Evolutionary conservation across 352 stramenopile genomes (phyloP), one percentile per base, ranked within the genome.

Genomic region (Thraustochytrium striatum): DNA sequence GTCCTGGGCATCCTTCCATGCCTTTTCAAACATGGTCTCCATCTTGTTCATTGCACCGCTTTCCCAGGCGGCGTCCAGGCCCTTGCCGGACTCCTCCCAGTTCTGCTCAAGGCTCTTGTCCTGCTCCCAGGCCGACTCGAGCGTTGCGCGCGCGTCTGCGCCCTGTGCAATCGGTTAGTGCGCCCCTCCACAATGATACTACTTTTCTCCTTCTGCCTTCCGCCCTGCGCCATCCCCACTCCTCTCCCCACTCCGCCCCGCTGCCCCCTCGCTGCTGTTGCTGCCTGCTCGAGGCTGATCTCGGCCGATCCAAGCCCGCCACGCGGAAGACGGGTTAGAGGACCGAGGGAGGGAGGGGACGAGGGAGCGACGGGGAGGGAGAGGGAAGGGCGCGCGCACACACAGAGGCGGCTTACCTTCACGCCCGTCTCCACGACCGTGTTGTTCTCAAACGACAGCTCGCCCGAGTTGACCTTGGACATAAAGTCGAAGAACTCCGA

Each of bases 401-500:
- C n/a, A n/a, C n/a, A n/a, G n/a, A n/a, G n/a, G 5, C 39, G 8
- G 39, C 70, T 58, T 70, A 80, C 58, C 70, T 80, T 80, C 33
- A 75, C 65, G 21, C 65, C 65, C 16, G 65, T 75, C 16, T 72
- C 39, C 21, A 75, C 65, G 52, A 75, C 65, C 44, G 65, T 75
- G 30, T 75, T 75, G 36, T 75, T 75, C 19, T 41, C 41, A 25
- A 75, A 70, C 19, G n/a, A 19, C n/a, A 75, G 65, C 50, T 75
- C 65, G 43, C 65, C 65, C 3, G 65, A 30, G 41, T 61, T 75
- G 65, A 75, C 52, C 50, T 72, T 70, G 50, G 11, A 61, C 70
- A 80, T 80, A 33, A 72, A 75, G 9, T 80, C 19, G 16, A 72
- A 80, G 43, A 80, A 80, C 32, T 80, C 58, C n/a, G 70, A 80